phyloP scores from a whole-genome alignment of 2,329 filamentous ascomycete genomes.

The Bisporella sp. region DNA sequence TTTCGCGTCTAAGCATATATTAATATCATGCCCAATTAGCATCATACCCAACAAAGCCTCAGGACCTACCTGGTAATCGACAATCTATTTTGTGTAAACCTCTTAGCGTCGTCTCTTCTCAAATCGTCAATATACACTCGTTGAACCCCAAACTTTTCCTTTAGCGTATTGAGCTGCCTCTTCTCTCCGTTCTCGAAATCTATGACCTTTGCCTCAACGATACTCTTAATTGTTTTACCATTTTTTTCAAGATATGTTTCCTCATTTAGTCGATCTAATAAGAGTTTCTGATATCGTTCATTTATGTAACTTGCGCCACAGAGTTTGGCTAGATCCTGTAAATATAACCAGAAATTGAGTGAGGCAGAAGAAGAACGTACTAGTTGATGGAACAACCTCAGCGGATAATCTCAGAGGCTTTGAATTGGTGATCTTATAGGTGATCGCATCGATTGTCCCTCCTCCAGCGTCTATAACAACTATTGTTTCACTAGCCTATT shows the following conservation, averaged over 20 bases:
- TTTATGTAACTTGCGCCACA: background rate
- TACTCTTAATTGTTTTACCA: background rate
- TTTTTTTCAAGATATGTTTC: background rate
- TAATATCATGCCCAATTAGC: too few relatives aligned
- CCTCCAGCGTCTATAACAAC: background rate
- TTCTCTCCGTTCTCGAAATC: background rate
- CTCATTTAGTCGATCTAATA: background rate
- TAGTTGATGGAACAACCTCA: background rate
- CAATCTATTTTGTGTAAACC: too few relatives aligned
- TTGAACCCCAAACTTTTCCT: background rate
- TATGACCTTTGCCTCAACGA: background rate
- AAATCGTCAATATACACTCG: too few relatives aligned
- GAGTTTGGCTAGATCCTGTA: too few relatives aligned
- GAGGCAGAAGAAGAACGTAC: too few relatives aligned
- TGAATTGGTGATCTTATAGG: background rate
- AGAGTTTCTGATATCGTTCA: background rate
- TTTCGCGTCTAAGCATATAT: background rate
- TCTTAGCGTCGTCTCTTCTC: too few relatives aligned
- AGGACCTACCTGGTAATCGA: too few relatives aligned
- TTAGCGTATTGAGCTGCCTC: background rate
- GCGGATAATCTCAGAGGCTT: background rate
- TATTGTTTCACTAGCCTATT: too few relatives aligned
- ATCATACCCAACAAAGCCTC: too few relatives aligned
- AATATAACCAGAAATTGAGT: too few relatives aligned
- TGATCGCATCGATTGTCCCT: background rate